Evolutionary conservation across 176 grass and related monocot genomes (phyloP), one percentile per base, ranked within the genome.

Genomic region (Themeda triandra): DNA sequence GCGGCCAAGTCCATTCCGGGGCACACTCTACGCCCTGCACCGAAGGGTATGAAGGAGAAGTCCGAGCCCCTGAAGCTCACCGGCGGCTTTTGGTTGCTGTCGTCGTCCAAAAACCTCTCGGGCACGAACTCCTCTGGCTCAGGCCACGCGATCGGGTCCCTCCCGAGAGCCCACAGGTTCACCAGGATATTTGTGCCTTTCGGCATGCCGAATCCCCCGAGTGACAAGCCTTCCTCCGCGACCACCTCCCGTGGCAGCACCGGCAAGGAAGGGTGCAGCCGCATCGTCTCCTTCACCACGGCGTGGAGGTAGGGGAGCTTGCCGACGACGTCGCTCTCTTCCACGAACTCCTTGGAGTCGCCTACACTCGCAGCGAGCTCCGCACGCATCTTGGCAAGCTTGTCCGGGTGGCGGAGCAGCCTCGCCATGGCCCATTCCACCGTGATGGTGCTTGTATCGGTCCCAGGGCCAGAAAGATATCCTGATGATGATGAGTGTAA

Each of bases 281-380:
- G 56, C 42, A 40, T 4, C 7, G 28, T 25, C 42, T 73, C 69
- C 42, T 73, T 73, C n/a, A 73, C 69, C 69, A 73, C 69, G 3
- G 69, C 69, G 2, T 73, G 69, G 27, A 73, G 69, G 69, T 73
- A 73, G 40, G 77, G 77, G 9, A 80, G 29, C 29, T 65, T 25
- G 24, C 11, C n/a, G 18, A 80, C 13, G 54, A 41, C 5, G 1
- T 81, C 59, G 4, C 59, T 32, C 28, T 81, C 78, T 19, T 27
- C 63, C 0, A 81, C 27, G n/a, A 68, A 44, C 6, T 81, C 78
- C 10, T 11, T 53, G 21, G 78, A 68, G 9, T 1, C 1, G 2
- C 19, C 39, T 10, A 41, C 39, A 41, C 39, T 9, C 39, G 1
- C 17, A 10, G 41, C 5, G 2, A 81, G 63, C 65, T 81, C 78